These are phyloP conservation scores for Cordyceps cateniannulata DNA, from an alignment of 2,329 filamentous ascomycete species.

Conservation along the genomic window DNA sequence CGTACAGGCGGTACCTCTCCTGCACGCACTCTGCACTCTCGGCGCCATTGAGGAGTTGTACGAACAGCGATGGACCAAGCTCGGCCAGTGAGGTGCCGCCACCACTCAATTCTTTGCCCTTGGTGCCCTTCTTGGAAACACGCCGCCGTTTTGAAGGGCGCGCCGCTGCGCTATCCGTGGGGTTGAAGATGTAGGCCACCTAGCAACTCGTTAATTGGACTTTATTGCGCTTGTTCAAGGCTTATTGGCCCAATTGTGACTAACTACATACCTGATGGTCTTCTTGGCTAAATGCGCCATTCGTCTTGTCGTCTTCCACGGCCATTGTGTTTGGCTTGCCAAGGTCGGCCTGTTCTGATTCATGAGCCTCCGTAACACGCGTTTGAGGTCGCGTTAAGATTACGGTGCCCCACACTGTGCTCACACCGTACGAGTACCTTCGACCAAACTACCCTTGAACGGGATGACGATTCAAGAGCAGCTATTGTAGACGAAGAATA, in stretches of 20 bases:
- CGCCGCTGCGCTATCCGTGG: constrained; percentile 33
- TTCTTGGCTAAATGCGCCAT: constrained; percentile 28
- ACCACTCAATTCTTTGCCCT: constrained; percentile 18
- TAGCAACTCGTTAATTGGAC: constrained; percentile 25
- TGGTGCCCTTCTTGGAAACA: constrained; percentile 38
- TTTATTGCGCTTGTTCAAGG: background rate
- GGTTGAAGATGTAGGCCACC: constrained; percentile 58
- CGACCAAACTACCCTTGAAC: no score
- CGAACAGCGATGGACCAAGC: constrained; percentile 32
- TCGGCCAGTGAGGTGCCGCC: background rate
- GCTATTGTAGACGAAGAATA: background rate
- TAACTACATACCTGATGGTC: constrained; percentile 35
- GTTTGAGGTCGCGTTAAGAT: constrained; percentile 7
- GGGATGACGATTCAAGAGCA: background rate
- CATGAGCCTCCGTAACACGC: background rate
- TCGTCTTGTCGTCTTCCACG: constrained; percentile 16
- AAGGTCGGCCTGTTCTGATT: background rate
- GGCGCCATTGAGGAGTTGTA: constrained; percentile 46
- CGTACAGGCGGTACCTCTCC: constrained; percentile 54
- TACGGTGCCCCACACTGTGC: constrained; percentile 5
- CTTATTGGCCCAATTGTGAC: no score
- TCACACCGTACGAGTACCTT: background rate
- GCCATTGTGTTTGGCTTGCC: constrained; percentile 1
- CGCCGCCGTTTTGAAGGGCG: constrained; percentile 53
- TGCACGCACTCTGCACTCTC: constrained; percentile 43